Conservation (phyloP, 2,329 filamentous ascomycete genomes). For the Trichoderma polysporum region DNA sequence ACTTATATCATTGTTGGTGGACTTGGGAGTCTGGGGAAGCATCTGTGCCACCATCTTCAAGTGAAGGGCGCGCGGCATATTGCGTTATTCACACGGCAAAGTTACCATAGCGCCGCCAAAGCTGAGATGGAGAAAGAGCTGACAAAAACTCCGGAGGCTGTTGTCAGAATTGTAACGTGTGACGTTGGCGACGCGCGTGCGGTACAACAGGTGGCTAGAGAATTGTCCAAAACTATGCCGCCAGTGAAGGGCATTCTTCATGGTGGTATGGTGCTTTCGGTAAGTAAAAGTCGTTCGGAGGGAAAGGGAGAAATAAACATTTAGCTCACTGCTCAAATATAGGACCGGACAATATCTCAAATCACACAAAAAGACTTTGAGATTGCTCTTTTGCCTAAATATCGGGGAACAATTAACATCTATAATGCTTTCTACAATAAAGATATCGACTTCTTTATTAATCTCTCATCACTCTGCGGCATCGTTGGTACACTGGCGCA, state of each 20-base stretch:
- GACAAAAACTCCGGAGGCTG: background rate
- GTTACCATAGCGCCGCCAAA: background rate
- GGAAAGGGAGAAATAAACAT: background rate
- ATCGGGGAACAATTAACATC: constrained; percentile 37
- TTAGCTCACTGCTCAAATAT: background rate
- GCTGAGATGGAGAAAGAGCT: background rate
- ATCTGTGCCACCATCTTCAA: constrained; percentile 35
- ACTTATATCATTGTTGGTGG: constrained; percentile 42
- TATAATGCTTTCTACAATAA: constrained; percentile 24
- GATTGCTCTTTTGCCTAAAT: constrained; percentile 31
- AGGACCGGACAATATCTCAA: constrained; percentile 24
- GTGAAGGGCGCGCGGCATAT: constrained; percentile 36
- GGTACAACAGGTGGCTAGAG: background rate
- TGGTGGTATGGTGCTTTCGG: background rate
- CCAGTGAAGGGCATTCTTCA: background rate
- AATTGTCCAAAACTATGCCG: background rate
- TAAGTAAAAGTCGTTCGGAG: background rate
- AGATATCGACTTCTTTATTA: constrained; percentile 40
- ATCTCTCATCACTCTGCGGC: constrained; percentile 38
- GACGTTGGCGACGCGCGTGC: background rate
- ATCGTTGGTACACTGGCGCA: constrained; percentile 38
- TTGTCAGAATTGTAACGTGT: background rate
- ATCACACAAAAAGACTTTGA: constrained; percentile 38
- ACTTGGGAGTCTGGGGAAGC: constrained; percentile 37
- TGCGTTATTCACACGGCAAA: constrained; percentile 24